Conservation (phyloP, 2,329 filamentous ascomycete species). For the Penicillium olsonii region DNA sequence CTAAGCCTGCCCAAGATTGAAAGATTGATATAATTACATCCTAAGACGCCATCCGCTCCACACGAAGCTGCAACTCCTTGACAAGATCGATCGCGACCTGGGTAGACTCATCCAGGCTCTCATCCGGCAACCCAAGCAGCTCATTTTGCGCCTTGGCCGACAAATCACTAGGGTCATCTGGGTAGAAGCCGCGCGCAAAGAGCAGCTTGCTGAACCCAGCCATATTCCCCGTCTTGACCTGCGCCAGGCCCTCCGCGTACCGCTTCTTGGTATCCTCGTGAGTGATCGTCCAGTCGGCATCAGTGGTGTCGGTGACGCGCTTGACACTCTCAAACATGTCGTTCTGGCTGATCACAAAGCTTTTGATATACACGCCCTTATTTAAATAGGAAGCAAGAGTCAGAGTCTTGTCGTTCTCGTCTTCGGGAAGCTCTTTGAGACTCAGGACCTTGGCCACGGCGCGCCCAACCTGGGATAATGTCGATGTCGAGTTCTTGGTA, state of each 20-base stretch:
- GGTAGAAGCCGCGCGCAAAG: conserved; percentile 58
- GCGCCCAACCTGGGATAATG: conserved; percentile 58
- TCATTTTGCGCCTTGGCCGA: conserved; percentile 54
- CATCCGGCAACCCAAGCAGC: conserved; percentile 58
- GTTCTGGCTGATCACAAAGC: conserved; percentile 61
- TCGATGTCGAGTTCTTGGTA: conserved; percentile 48
- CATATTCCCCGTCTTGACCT: conserved; percentile 46
- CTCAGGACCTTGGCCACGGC: conserved; percentile 56
- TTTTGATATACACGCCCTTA: conserved; percentile 54
- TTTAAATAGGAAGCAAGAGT: conserved; percentile 52
- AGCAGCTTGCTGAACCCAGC: conserved; percentile 53
- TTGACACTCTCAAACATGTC: conserved; percentile 67
- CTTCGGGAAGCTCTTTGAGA: conserved; percentile 46
- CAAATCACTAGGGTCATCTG: conserved; percentile 43
- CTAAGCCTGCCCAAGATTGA: too few relatives aligned
- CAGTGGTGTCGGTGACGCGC: conserved; percentile 58
- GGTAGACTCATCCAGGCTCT: conserved; percentile 61
- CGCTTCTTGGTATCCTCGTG: conserved; percentile 51
- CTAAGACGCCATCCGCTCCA: conserved; percentile 31
- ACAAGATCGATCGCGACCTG: conserved; percentile 51
- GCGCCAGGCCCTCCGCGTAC: conserved; percentile 50
- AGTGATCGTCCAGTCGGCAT: conserved; percentile 62
- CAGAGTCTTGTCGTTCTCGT: conserved; percentile 35
- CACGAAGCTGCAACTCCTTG: conserved; percentile 30
- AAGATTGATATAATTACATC: too few relatives aligned